phyloP scores from a whole-genome alignment of 2,329 filamentous ascomycete species.

The Botryotinia convoluta region DNA sequence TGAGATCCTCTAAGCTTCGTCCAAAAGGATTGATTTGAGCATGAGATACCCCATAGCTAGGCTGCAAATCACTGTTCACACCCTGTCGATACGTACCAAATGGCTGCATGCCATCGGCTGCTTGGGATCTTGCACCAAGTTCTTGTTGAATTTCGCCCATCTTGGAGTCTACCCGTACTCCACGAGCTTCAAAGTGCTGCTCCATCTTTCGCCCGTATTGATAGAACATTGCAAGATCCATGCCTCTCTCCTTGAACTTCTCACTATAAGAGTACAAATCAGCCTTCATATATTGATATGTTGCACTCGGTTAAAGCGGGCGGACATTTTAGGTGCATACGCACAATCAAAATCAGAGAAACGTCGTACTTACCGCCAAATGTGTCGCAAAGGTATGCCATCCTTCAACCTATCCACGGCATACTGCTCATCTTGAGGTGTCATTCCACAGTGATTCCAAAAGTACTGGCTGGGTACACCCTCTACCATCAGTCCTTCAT shows the following conservation, averaged over 20 bases:
- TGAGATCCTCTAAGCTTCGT: not conserved
- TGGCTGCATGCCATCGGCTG: slow-evolving; percentile 16
- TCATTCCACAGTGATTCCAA: slow-evolving; percentile 9
- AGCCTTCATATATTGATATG: not conserved
- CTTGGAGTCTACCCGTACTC: slow-evolving; percentile 5
- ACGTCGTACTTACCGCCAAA: slow-evolving; percentile 16
- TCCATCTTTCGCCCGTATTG: slow-evolving; percentile 13
- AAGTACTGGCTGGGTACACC: slow-evolving; percentile 7
- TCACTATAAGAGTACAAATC: not conserved
- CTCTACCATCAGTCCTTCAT: not conserved
- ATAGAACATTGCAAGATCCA: not conserved
- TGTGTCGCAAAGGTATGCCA: slow-evolving; percentile 3
- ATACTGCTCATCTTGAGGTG: slow-evolving; percentile 10
- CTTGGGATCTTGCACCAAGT: slow-evolving; percentile 1
- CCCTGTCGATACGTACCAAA: slow-evolving; percentile 4
- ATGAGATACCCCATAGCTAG: not conserved
- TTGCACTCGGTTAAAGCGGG: not conserved
- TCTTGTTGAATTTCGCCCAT: slow-evolving; percentile 14
- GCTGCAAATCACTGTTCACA: not conserved
- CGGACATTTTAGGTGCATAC: not conserved
- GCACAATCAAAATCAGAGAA: not conserved
- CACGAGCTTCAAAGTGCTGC: not conserved
- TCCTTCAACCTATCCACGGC: slow-evolving; percentile 9
- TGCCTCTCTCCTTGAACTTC: slow-evolving; percentile 16
- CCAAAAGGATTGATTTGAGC: not conserved